These are phyloP conservation scores for Aspergillus tanneri DNA, from an alignment of 2,329 filamentous ascomycete genomes.

Conservation along the genomic window DNA sequence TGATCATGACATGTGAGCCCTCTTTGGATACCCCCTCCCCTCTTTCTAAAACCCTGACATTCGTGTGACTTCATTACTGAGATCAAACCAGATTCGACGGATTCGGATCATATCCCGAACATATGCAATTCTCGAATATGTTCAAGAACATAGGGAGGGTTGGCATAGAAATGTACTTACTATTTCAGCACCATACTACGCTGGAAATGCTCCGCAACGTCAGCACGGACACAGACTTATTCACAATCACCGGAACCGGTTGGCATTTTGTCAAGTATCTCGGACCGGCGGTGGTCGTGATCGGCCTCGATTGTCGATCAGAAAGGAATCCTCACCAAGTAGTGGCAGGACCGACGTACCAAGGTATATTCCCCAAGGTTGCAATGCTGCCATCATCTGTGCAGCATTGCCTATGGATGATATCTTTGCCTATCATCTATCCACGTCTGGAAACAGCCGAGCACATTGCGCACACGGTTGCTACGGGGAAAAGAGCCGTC, in stretches of 20 bases:
- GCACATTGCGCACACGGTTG: constrained; percentile 83
- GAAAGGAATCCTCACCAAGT: constrained; percentile 89
- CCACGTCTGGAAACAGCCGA: constrained; percentile 89
- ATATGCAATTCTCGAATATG: constrained; percentile 96
- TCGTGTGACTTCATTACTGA: constrained; percentile 11
- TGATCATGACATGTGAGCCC: constrained; percentile 92
- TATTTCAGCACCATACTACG: constrained; percentile 98
- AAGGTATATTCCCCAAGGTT: constrained; percentile 94
- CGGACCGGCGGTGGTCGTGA: constrained; percentile 83
- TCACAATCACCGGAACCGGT: constrained; percentile 93
- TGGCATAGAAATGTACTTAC: constrained; percentile 93
- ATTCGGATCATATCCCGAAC: constrained; percentile 93
- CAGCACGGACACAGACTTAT: constrained; percentile 83
- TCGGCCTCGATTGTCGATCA: constrained; percentile 87
- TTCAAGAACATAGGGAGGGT: constrained; percentile 98
- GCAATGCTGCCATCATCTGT: constrained; percentile 86
- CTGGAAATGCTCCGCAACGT: constrained; percentile 89
- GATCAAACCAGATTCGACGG: constrained; percentile 73
- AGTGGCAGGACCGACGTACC: constrained; percentile 93
- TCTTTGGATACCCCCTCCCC: neutral
- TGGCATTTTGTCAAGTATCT: constrained; percentile 99
- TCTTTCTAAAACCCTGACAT: neutral
- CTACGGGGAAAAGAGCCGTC: constrained; percentile 93
- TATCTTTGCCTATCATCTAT: constrained; percentile 87
- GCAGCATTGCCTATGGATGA: constrained; percentile 95